Evolutionary conservation across 1,139 yeast genomes (phyloP).

Genomic region (Pneumocystis jirovecii): DNA sequence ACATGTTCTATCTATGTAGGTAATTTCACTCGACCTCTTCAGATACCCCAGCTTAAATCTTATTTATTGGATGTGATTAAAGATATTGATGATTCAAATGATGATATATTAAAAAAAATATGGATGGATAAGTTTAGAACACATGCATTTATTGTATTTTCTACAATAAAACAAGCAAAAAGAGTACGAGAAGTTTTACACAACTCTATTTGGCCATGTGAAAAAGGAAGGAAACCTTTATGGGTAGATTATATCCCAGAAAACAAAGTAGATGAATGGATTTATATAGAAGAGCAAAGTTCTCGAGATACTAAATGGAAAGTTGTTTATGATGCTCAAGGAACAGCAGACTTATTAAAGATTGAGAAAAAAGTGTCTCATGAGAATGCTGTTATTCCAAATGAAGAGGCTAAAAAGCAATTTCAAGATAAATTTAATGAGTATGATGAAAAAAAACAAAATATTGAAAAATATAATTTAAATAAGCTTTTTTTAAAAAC

Average conservation of each 20-base stretch:
- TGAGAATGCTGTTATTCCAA: background rate
- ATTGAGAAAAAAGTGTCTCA: background rate
- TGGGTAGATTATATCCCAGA: background rate
- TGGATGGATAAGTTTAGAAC: background rate
- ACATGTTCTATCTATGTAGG: background rate
- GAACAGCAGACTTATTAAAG: background rate
- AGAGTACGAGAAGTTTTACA: background rate
- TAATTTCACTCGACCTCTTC: background rate
- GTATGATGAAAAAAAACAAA: background rate
- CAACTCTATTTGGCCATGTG: background rate
- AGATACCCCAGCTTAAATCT: background rate
- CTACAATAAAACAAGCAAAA: background rate
- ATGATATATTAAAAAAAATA: background rate
- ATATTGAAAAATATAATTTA: background rate
- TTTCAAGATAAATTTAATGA: background rate
- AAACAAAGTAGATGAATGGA: background rate
- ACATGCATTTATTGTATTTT: background rate
- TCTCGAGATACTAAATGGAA: background rate
- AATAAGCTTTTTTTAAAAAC: background rate
- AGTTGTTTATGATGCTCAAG: background rate
- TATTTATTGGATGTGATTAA: background rate
- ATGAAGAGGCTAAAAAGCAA: background rate
- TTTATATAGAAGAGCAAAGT: background rate
- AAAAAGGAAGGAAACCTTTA: background rate
- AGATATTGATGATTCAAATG: background rate